A percentile compares a stretch with the other conserved stretches of the same genome.
phyloP scores from a whole-genome alignment of 2,329 filamentous ascomycete genomes.

The Penicillium sp. region DNA sequence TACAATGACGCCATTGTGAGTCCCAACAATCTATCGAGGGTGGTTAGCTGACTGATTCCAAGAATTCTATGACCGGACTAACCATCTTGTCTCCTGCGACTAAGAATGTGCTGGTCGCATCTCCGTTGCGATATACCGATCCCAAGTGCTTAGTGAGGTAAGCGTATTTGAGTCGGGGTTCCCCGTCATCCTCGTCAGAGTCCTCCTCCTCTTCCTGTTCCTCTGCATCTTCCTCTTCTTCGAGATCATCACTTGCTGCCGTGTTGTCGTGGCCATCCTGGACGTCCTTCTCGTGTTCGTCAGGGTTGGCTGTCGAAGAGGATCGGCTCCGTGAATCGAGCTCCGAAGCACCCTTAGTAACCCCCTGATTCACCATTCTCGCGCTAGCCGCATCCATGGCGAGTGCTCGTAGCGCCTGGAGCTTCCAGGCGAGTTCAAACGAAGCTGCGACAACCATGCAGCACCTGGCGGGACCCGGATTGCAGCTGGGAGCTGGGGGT shows the following conservation, averaged over 20 bases:
- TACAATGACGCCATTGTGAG: constrained; percentile 95
- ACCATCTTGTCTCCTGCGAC: constrained; percentile 98
- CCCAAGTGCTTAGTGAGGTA: constrained; percentile 79
- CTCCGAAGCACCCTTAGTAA: constrained; percentile 23
- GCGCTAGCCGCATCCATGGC: constrained; percentile 45
- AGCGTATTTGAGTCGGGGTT: constrained; percentile 91
- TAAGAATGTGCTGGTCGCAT: constrained; percentile 88
- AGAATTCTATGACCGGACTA: constrained; percentile 18
- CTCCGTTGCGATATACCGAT: constrained; percentile 86
- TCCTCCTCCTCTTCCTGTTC: constrained; percentile 67
- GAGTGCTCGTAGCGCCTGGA: constrained; percentile 32
- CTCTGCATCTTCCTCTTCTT: constrained; percentile 34
- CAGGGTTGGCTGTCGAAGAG: constrained; percentile 16
- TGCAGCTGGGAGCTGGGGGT: constrained; percentile 25
- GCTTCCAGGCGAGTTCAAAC: constrained; percentile 22
- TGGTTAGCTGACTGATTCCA: constrained; percentile 32
- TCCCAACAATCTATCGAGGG: constrained; percentile 73
- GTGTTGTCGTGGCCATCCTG: constrained; percentile 26
- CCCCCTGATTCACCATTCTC: constrained; percentile 29
- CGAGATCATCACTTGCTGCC: constrained; percentile 23
- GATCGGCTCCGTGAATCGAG: constrained; percentile 23
- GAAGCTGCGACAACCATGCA: constrained; percentile 24
- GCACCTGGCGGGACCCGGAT: constrained; percentile 13
- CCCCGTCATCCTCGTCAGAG: constrained; percentile 85
- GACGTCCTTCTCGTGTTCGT: constrained; percentile 18